These are phyloP conservation scores for Mycosphaerella sp. DNA, from an alignment of 2,329 filamentous ascomycete species.

Conservation along the genomic window DNA sequence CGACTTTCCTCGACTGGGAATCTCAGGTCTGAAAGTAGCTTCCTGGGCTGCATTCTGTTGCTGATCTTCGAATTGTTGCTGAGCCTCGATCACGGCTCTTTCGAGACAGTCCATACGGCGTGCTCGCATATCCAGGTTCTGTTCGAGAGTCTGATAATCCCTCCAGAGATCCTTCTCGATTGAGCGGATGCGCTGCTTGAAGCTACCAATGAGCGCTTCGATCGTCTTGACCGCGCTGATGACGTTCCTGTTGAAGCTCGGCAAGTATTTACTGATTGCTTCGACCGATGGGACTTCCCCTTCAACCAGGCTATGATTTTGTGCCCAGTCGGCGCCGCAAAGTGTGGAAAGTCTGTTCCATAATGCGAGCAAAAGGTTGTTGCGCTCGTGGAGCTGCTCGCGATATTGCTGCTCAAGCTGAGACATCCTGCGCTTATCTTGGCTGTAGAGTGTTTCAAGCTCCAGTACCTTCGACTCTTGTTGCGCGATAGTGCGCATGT, in stretches of 20 bases:
- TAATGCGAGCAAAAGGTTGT: slow-evolving; percentile 76
- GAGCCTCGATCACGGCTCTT: slow-evolving; percentile 62
- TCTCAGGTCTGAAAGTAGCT: slow-evolving; percentile 27
- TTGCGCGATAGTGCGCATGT: slow-evolving; percentile 75
- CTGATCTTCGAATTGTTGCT: slow-evolving; percentile 26
- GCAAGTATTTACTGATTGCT: slow-evolving; percentile 75
- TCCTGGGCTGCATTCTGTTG: slow-evolving; percentile 18
- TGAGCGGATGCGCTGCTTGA: slow-evolving; percentile 70
- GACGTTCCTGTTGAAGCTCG: slow-evolving; percentile 85
- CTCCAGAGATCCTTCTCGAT: slow-evolving; percentile 89
- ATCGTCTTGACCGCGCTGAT: slow-evolving; percentile 80
- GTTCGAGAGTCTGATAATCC: slow-evolving; percentile 82
- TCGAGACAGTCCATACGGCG: slow-evolving; percentile 88
- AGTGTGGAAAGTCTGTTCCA: slow-evolving; percentile 84
- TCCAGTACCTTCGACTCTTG: slow-evolving; percentile 81
- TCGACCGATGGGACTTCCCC: slow-evolving; percentile 81
- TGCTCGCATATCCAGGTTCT: slow-evolving; percentile 67
- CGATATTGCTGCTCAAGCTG: slow-evolving; percentile 72
- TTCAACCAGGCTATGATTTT: slow-evolving; percentile 82
- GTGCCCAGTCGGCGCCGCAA: slow-evolving; percentile 87
- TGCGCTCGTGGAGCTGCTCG: slow-evolving; percentile 83
- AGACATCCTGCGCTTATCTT: slow-evolving; percentile 71
- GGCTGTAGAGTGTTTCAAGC: slow-evolving; percentile 70
- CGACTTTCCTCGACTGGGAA: slow-evolving; percentile 35
- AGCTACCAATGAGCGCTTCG: slow-evolving; percentile 70